Evolutionary conservation across 257 asterid genomes (phyloP), one percentile per base, ranked within the genome.

Genomic region (Fraxinus pennsylvanica): DNA sequence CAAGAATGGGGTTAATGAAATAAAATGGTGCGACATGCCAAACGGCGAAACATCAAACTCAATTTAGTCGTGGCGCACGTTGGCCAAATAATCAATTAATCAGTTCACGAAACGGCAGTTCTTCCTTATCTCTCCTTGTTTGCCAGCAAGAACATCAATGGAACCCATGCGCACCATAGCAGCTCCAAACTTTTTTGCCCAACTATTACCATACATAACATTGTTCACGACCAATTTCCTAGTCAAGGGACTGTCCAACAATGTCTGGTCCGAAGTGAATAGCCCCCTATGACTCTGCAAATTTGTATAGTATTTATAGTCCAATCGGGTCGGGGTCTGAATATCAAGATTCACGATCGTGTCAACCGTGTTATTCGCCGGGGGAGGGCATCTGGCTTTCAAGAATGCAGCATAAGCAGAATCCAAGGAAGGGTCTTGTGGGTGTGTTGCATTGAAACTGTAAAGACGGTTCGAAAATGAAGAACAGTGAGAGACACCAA

Each of bases 401-500:
- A 88, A 71, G 39, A 66, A 76, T 0, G 80, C 72, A 33, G 89
- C 94, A 25, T 74, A 89, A 1, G 71, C 74, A 13, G 80, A 68
- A 39, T 91, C 74, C 5, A 89, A 36, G n/a, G 88, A 72, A 17
- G 92, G 94, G 81, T 91, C 94, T 35, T 74, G 80, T 35, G 81
- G 67, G 22, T 77, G 52, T 29, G 86, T 73, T 19, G 83, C 70
- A 45, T 79, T 81, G 59, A 84, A 84, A 1, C 81, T 71, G 12
- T 86, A 83, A 7, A 90, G 84, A 32, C 96, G 71, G 59, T 2
- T 73, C 17, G 88, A 45, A 61, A 91, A 89, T 45, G 90, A 65
- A 13, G 88, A 75, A 68, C 96, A 91, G 71, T 85, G 93, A 41
- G 88, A 75, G 4, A 88, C 75, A 0, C 93, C 96, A 13, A 91